A percentile compares a stretch with the other conserved stretches of the same genome.
phyloP scores from a whole-genome alignment of 345 rosid genomes.

The Gossypium bickii region DNA sequence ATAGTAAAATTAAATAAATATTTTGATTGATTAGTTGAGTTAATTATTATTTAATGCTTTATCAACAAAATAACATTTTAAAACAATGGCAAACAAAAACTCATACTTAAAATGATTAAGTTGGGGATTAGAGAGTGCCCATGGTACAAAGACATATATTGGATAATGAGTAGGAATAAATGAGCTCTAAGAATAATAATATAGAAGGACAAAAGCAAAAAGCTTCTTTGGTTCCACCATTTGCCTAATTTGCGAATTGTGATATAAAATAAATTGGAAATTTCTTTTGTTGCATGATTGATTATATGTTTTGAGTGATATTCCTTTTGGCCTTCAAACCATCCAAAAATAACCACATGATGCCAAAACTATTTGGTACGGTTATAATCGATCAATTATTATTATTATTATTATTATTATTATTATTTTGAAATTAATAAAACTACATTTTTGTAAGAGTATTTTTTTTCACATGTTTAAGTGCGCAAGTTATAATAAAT shows the following conservation, averaged over 20 bases:
- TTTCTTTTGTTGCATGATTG: neutral
- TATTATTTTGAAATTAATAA: too few relatives aligned
- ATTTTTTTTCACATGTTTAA: too few relatives aligned
- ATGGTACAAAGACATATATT: neutral
- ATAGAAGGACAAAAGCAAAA: neutral
- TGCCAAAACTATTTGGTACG: neutral
- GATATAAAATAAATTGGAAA: neutral
- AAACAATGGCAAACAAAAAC: too few relatives aligned
- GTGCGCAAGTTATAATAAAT: too few relatives aligned
- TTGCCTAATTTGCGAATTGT: neutral
- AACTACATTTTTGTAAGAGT: too few relatives aligned
- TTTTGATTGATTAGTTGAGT: too few relatives aligned
- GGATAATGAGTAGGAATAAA: neutral
- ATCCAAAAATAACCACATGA: neutral
- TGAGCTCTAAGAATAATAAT: constrained; percentile 1
- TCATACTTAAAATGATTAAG: too few relatives aligned
- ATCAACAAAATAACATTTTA: too few relatives aligned
- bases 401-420: too few relatives aligned
- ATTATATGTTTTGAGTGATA: neutral
- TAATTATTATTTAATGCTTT: too few relatives aligned
- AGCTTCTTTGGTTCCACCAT: neutral
- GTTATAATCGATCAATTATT: too few relatives aligned
- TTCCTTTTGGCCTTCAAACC: neutral
- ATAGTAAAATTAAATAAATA: too few relatives aligned
- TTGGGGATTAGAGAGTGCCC: neutral